Evolutionary conservation across 2,329 filamentous ascomycete species (phyloP).

Genomic region (Colletotrichum tofieldiae): DNA sequence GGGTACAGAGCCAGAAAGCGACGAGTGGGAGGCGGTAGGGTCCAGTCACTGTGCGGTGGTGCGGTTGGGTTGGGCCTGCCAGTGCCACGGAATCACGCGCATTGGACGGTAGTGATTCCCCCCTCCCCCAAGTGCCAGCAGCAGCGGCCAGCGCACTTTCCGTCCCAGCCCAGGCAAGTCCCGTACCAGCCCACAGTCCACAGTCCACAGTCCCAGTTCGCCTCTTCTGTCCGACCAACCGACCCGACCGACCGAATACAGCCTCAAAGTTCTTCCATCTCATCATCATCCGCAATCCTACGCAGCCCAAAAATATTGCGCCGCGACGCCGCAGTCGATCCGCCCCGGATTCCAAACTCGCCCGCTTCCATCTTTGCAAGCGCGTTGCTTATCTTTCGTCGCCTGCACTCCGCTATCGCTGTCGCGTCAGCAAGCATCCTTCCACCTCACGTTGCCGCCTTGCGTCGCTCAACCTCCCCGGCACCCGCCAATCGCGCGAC

Average conservation of each 20-base stretch:
- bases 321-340: conserved; percentile 35
- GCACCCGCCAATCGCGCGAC: conserved; percentile 44
- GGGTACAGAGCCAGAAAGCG: conserved; percentile 23
- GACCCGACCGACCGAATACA: conserved; percentile 38
- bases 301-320: conserved; percentile 38
- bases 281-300: conserved; percentile 35
- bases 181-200: conserved; percentile 22
- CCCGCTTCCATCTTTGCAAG: conserved; percentile 10
- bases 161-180: conserved; percentile 40
- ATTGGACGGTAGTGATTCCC: conserved; percentile 12
- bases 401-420: conserved; percentile 33
- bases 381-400: conserved; percentile 23
- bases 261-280: conserved; percentile 44
- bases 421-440: conserved; percentile 36
- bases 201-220: conserved; percentile 34
- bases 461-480: conserved; percentile 41
- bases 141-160: conserved; percentile 37
- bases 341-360: neutral
- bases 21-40: conserved; percentile 20
- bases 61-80: conserved; percentile 13
- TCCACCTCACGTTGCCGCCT: conserved; percentile 31
- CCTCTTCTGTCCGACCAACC: conserved; percentile 41
- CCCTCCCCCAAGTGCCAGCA: conserved; percentile 21
- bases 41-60: conserved; percentile 8
- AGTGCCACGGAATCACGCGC: conserved; percentile 31